phyloP scores from a whole-genome alignment of 768 basidiomycete species.

The Tulasnella sp. region DNA sequence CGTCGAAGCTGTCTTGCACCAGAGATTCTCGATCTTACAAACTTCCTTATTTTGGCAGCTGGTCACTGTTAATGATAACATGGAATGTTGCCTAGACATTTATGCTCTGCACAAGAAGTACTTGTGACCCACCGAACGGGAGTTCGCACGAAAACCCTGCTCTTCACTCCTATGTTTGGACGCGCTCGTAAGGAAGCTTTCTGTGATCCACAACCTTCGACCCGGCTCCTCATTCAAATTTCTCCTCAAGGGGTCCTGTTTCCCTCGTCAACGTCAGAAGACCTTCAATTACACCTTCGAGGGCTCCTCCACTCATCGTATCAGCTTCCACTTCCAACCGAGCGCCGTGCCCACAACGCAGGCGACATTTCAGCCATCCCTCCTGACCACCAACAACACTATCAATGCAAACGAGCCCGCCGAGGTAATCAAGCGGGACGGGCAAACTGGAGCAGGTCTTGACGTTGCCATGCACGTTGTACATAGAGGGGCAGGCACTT shows the following conservation, averaged over 20 bases:
- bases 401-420: conserved; percentile 11
- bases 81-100: no score
- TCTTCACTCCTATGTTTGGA: no score
- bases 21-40: no score
- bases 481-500: no score
- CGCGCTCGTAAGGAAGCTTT: not conserved
- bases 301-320: not conserved
- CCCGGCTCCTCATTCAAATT: not conserved
- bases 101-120: no score
- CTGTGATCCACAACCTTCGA: not conserved
- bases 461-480: conserved; percentile 15
- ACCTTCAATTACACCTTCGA: not conserved
- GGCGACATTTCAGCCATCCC: not conserved
- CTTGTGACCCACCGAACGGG: no score
- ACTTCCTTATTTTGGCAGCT: no score
- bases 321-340: not conserved
- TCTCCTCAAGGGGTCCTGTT: not conserved
- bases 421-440: not conserved
- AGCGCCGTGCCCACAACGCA: not conserved
- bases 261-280: not conserved
- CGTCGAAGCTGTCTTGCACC: no score
- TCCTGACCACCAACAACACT: not conserved
- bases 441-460: conserved; percentile 17
- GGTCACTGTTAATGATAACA: no score
- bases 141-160: no score